Percentiles rank a stretch among this genome's conserved stretches.
Evolutionary conservation across 225 moss, liverwort and hornwort species (phyloP).

Genomic region (Lunularia cruciata): DNA sequence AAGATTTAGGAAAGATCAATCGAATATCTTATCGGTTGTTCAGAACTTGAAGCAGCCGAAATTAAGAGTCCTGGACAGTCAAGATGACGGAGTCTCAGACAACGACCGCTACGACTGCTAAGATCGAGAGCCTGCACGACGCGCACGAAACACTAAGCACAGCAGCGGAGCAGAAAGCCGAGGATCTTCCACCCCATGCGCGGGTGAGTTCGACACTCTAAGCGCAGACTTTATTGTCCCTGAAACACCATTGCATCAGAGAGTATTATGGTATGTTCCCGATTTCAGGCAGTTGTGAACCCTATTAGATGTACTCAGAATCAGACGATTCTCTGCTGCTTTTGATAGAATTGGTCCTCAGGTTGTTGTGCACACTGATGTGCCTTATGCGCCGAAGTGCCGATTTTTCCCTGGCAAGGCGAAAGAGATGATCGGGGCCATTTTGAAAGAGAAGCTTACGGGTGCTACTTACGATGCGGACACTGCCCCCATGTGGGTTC

Average conservation of each 20-base stretch:
- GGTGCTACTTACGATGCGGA: constrained; percentile 53
- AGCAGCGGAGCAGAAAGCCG: constrained; percentile 12
- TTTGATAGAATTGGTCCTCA: too few species aligned
- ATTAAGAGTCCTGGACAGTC: too few species aligned
- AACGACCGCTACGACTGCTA: not conserved
- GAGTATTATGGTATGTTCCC: not conserved
- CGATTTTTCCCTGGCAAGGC: constrained; percentile 48
- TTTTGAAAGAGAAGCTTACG: constrained; percentile 48
- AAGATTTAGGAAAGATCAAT: too few species aligned
- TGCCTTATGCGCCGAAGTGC: constrained; percentile 44
- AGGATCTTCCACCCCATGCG: constrained; percentile 18
- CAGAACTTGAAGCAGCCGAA: too few species aligned
- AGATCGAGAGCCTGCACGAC: constrained; percentile 11
- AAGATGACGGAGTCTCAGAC: constrained; percentile 14
- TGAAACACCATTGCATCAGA: not conserved
- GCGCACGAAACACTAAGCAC: constrained; percentile 13
- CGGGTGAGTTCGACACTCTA: not conserved
- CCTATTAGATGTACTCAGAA: too few species aligned
- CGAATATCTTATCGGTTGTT: too few species aligned
- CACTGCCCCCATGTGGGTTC: constrained; percentile 43
- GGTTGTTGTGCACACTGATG: constrained; percentile 43
- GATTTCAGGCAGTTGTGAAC: constrained; percentile 33
- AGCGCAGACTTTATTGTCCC: too few species aligned
- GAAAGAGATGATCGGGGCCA: constrained; percentile 48
- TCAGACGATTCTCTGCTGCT: not conserved